These are phyloP conservation scores for Hermanozyma aechmeae DNA, from an alignment of 805 yeast species.

Conservation along the genomic window DNA sequence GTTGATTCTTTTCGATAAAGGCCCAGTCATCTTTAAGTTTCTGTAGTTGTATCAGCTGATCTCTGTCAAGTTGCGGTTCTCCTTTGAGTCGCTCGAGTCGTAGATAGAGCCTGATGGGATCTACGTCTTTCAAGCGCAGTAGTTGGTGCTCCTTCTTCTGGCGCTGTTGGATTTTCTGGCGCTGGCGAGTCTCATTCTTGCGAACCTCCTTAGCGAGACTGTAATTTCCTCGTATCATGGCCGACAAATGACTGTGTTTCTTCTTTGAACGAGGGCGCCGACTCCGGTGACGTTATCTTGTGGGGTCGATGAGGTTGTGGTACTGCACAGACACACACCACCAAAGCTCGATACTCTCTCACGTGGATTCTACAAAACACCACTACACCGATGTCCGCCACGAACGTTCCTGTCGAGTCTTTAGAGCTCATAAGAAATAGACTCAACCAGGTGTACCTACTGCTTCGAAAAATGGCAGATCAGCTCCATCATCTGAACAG, in stretches of 20 bases:
- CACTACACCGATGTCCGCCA: too few relatives aligned
- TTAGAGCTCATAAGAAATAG: slow-evolving; percentile 32
- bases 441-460: slow-evolving; percentile 32
- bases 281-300: too few relatives aligned
- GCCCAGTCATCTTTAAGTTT: slow-evolving; percentile 31
- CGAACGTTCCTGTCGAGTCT: slow-evolving; percentile 25
- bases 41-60: slow-evolving; percentile 12
- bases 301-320: too few relatives aligned
- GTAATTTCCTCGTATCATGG: slow-evolving; percentile 18
- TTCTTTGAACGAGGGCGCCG: too few relatives aligned
- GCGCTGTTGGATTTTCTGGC: slow-evolving; percentile 23
- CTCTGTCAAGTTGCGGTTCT: slow-evolving; percentile 7
- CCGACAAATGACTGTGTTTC: neutral
- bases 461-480: slow-evolving; percentile 28
- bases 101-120: slow-evolving; percentile 25
- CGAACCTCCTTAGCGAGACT: slow-evolving; percentile 30
- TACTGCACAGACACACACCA: too few relatives aligned
- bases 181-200: slow-evolving; percentile 26
- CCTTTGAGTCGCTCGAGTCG: slow-evolving; percentile 21
- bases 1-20: slow-evolving; percentile 22
- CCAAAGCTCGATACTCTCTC: too few relatives aligned
- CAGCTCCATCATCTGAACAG: slow-evolving; percentile 27
- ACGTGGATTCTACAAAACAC: too few relatives aligned
- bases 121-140: slow-evolving; percentile 16
- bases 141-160: slow-evolving; percentile 23